Conservation (phyloP, 23 red algal species). For the Gracilariopsis chorda region DNA sequence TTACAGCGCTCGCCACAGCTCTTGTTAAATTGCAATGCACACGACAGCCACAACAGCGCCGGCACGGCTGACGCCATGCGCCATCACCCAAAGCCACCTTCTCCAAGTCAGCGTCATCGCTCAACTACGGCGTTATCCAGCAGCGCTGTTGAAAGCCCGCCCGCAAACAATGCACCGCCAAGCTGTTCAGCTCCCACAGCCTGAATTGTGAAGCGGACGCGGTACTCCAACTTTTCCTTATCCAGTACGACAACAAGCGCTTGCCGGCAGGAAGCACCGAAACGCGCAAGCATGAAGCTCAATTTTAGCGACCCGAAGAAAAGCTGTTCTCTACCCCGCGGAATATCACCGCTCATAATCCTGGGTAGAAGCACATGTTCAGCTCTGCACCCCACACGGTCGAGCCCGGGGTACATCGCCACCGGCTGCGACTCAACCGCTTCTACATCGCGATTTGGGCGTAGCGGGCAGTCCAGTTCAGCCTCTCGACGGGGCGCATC, state of each 20-base stretch:
- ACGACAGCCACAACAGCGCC: neutral
- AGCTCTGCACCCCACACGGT: neutral
- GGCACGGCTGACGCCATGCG: neutral
- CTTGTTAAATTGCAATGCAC: no score
- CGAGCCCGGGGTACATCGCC: neutral
- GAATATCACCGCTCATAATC: neutral
- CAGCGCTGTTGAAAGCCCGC: no score
- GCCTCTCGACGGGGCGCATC: neutral
- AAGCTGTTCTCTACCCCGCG: neutral
- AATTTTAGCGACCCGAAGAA: neutral
- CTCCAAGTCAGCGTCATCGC: no score
- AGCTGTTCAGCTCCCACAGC: no score
- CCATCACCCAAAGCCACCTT: no score
- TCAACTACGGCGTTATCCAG: no score
- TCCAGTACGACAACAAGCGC: no score
- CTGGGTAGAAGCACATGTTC: neutral
- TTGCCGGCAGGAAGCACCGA: no score
- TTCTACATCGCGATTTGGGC: neutral
- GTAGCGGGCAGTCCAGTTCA: neutral
- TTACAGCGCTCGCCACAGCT: no score
- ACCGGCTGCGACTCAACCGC: neutral
- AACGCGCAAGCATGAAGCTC: slow-evolving; percentile 6
- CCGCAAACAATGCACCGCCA: no score
- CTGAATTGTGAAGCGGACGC: no score
- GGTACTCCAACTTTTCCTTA: no score